Conservation (phyloP, 78 protist species). For the Diacronema lutheri region DNA sequence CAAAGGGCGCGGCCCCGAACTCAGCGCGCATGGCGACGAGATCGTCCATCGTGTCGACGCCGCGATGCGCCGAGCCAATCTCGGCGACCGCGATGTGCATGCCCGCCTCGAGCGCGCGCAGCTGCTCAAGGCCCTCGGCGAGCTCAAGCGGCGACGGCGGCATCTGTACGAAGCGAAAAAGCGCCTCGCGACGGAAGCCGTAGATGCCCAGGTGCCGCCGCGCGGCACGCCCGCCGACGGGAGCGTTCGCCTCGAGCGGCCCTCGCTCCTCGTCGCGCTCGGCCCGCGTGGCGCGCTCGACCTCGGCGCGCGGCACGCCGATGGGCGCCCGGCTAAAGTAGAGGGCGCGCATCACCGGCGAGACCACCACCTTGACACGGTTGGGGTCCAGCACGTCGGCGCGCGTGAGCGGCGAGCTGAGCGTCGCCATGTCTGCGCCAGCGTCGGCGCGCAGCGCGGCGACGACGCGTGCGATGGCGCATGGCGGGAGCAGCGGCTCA, state of each 20-base stretch:
- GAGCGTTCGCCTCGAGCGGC: background rate
- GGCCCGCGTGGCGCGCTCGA: background rate
- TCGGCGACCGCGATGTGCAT: background rate
- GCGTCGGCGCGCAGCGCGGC: background rate
- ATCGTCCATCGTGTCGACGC: background rate
- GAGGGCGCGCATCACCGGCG: background rate
- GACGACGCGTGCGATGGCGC: background rate
- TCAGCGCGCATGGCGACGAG: slow-evolving; percentile 32
- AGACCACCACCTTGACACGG: background rate
- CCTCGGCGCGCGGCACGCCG: background rate
- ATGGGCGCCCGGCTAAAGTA: background rate
- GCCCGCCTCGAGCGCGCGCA: background rate
- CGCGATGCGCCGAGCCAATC: background rate
- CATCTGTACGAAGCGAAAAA: background rate
- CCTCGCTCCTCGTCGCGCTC: background rate
- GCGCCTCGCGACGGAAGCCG: background rate
- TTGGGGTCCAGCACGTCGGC: background rate
- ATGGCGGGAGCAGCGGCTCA: background rate
- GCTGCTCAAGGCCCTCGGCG: background rate
- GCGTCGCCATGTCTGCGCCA: background rate
- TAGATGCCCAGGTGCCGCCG: background rate
- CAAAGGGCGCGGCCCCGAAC: too few species aligned
- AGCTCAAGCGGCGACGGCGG: background rate
- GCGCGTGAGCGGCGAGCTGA: background rate
- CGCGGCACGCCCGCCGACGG: background rate